A percentile compares a stretch with the other conserved stretches of the same genome.
phyloP scores from a whole-genome alignment of 352 stramenopile genomes.

The Globisporangium viniferum region DNA sequence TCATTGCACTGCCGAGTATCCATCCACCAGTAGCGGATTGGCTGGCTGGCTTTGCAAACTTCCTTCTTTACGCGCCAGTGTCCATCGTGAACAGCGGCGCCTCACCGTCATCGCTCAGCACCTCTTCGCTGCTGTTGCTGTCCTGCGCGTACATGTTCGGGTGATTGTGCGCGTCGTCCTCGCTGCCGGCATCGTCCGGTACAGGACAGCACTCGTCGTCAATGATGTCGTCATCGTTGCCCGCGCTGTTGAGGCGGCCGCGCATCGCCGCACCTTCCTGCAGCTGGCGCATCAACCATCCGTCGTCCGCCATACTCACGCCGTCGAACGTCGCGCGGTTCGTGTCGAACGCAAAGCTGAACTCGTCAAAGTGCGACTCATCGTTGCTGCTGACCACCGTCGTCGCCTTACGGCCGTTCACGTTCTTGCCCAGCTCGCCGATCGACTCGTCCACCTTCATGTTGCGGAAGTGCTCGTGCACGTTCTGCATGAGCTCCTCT shows the following conservation, averaged over 20 bases:
- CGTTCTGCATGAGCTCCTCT: constrained; percentile 83
- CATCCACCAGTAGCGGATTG: neutral
- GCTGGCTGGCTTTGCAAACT: neutral
- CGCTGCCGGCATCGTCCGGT: constrained; percentile 51
- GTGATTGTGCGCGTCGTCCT: constrained; percentile 43
- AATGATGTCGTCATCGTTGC: constrained; percentile 49
- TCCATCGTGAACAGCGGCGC: constrained; percentile 18
- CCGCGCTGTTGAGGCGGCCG: constrained; percentile 59
- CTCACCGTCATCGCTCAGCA: constrained; percentile 56
- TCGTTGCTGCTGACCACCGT: constrained; percentile 34
- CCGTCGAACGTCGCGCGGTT: constrained; percentile 73
- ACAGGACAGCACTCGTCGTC: constrained; percentile 15
- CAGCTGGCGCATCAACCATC: constrained; percentile 78
- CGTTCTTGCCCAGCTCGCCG: constrained; percentile 51
- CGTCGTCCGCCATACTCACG: constrained; percentile 79
- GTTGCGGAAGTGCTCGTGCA: constrained; percentile 86
- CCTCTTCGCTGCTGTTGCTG: constrained; percentile 52
- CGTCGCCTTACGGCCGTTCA: constrained; percentile 56
- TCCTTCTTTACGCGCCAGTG: neutral
- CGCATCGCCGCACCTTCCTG: constrained; percentile 75
- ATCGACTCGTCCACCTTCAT: constrained; percentile 87
- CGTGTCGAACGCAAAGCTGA: constrained; percentile 85
- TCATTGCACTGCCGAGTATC: neutral
- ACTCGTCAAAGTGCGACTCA: constrained; percentile 85
- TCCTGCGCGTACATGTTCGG: constrained; percentile 44